A percentile compares a stretch with the other conserved stretches of the same genome.
Evolutionary conservation across 1,139 yeast genomes (phyloP).

Genomic region (Candida tetrigidarum): DNA sequence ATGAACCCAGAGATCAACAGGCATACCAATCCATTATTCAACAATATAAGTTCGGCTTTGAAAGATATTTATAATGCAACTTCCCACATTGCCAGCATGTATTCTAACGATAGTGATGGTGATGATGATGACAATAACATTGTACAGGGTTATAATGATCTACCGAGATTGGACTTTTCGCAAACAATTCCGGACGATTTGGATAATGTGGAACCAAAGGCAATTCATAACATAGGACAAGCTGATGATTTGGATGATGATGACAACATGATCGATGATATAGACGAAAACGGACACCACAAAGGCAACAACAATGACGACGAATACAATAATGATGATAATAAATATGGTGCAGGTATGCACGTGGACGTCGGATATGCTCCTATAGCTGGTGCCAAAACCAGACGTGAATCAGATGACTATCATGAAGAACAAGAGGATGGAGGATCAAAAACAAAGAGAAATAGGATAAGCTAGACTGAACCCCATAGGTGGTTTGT

Average conservation of each 20-base stretch:
- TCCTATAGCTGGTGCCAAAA: slow-evolving; percentile 38
- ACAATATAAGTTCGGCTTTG: slow-evolving; percentile 14
- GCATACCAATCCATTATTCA: slow-evolving; percentile 15
- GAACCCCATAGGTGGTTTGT: not conserved
- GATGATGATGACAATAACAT: slow-evolving; percentile 20
- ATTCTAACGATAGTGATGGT: slow-evolving; percentile 29
- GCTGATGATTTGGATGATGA: slow-evolving; percentile 47
- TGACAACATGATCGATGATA: slow-evolving; percentile 8
- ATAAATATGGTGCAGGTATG: slow-evolving; percentile 41
- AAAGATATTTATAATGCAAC: slow-evolving; percentile 38
- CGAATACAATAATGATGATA: slow-evolving; percentile 18
- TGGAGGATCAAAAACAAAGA: slow-evolving; percentile 3
- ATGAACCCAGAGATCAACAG: not conserved
- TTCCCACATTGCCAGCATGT: slow-evolving; percentile 43
- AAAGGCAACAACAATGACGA: slow-evolving; percentile 20
- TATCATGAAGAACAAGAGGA: slow-evolving; percentile 2
- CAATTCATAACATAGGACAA: slow-evolving; percentile 31
- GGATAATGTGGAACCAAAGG: slow-evolving; percentile 6
- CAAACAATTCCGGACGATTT: not conserved
- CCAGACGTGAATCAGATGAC: slow-evolving; percentile 27
- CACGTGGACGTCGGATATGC: slow-evolving; percentile 47
- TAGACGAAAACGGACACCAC: slow-evolving; percentile 23
- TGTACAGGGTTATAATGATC: slow-evolving; percentile 12
- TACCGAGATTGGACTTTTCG: slow-evolving; percentile 5
- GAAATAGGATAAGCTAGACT: not conserved